Conservation (phyloP, 1,284 basidiomycete genomes). For the Trichosporon sp. region DNA sequence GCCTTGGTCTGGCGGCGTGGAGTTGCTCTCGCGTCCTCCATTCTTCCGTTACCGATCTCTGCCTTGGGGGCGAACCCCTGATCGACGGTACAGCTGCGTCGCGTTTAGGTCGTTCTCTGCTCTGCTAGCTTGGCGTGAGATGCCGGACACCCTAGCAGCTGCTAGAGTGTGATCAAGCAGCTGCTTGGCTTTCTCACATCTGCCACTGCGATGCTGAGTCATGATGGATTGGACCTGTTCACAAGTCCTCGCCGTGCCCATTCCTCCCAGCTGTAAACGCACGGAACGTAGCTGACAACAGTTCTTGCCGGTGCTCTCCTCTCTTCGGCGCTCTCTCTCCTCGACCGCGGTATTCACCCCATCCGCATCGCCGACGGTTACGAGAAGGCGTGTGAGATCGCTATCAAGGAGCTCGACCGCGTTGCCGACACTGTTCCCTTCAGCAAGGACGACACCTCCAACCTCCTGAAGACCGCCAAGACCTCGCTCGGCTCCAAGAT, state of each 20-base stretch:
- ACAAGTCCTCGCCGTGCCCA: background rate
- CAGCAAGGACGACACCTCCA: conserved; percentile 76
- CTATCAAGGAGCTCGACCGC: conserved; percentile 83
- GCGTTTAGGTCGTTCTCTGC: no score
- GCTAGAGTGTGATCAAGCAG: no score
- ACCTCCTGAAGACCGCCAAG: conserved; percentile 91
- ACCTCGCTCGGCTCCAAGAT: conserved; percentile 98
- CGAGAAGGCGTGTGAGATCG: conserved; percentile 87
- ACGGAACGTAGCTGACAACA: conserved; percentile 46
- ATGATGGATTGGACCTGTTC: background rate
- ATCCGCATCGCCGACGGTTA: conserved; percentile 98
- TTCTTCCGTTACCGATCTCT: no score
- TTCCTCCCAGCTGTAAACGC: background rate
- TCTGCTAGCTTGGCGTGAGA: no score
- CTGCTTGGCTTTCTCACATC: no score
- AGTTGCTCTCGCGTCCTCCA: no score
- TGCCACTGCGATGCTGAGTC: background rate
- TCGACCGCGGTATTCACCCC: conserved; percentile 96
- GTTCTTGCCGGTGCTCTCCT: conserved; percentile 95
- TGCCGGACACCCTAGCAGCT: no score
- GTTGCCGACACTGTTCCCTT: conserved; percentile 87
- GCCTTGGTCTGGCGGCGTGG: no score
- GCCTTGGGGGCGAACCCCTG: no score
- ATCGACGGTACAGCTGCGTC: no score
- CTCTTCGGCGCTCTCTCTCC: conserved; percentile 65